These are phyloP conservation scores for Tetrapyrgos nigripes DNA, from an alignment of 1,284 basidiomycete genomes.

Conservation along the genomic window DNA sequence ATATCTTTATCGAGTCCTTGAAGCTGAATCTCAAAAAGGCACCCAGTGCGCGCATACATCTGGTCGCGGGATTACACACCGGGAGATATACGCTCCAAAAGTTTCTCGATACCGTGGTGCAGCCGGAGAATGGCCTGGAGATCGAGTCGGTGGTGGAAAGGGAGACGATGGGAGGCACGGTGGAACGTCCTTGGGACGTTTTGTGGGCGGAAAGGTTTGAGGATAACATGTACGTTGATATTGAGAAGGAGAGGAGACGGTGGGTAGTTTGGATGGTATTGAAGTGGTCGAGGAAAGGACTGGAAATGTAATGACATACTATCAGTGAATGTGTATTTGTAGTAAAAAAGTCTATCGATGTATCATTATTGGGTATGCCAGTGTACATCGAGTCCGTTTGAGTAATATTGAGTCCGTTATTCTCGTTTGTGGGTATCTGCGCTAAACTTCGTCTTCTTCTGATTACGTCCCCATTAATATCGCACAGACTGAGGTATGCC, in stretches of 20 bases:
- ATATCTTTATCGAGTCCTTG: constrained; percentile 58
- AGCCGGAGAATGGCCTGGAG: constrained; percentile 44
- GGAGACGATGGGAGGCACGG: constrained; percentile 43
- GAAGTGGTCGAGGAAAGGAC: constrained; percentile 48
- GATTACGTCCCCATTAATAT: neutral
- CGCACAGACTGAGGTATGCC: constrained; percentile 33
- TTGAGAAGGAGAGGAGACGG: constrained; percentile 62
- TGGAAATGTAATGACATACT: neutral
- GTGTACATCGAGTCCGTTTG: too few species aligned
- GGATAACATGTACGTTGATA: too few species aligned
- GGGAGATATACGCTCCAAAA: constrained; percentile 71
- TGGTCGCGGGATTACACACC: constrained; percentile 77
- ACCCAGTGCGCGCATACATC: constrained; percentile 53
- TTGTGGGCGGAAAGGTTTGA: constrained; percentile 51
- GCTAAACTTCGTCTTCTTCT: too few species aligned
- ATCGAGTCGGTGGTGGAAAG: constrained; percentile 57
- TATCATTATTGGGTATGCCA: too few species aligned
- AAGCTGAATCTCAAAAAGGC: constrained; percentile 49
- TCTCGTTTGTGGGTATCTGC: too few species aligned
- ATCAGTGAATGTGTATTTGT: too few species aligned
- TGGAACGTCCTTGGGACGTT: constrained; percentile 58
- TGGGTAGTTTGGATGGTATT: constrained; percentile 76
- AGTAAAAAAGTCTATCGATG: too few species aligned
- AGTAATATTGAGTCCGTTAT: too few species aligned
- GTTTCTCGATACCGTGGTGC: constrained; percentile 51